These are phyloP conservation scores for Dentipellis sp. DNA, from an alignment of 768 basidiomycete species.

Conservation along the genomic window DNA sequence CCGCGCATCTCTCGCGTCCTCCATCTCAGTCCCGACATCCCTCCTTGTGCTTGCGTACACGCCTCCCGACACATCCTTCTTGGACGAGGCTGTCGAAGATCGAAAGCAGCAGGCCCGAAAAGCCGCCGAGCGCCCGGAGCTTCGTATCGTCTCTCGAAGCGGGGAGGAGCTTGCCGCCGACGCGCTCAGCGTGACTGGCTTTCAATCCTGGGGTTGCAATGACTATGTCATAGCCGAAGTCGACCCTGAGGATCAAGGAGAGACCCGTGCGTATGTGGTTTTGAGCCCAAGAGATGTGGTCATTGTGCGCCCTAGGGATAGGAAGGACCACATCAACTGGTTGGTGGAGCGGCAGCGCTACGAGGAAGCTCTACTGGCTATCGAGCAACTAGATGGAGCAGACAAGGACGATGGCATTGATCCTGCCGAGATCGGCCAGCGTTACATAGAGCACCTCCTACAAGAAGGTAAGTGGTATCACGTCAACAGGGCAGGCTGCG, in stretches of 20 bases:
- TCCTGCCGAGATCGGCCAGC: conserved; percentile 67
- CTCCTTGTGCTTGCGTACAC: conserved; percentile 87
- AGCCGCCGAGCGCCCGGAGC: conserved; percentile 84
- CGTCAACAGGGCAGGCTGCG: background rate
- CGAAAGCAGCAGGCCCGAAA: conserved; percentile 70
- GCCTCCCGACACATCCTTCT: conserved; percentile 62
- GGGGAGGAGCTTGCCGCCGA: conserved; percentile 88
- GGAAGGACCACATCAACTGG: conserved; percentile 87
- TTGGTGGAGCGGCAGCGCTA: conserved; percentile 78
- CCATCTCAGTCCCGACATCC: conserved; percentile 40
- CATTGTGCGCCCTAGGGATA: conserved; percentile 79
- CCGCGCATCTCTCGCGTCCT: conserved; percentile 17
- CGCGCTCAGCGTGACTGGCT: conserved; percentile 70
- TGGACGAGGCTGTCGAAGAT: conserved; percentile 63
- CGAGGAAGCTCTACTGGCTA: conserved; percentile 80
- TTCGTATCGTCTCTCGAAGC: conserved; percentile 80
- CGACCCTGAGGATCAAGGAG: conserved; percentile 12
- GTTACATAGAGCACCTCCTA: conserved; percentile 82
- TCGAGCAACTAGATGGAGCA: conserved; percentile 41
- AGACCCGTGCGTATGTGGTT: conserved; percentile 63
- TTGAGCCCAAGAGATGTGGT: conserved; percentile 83
- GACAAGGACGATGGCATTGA: conserved; percentile 33
- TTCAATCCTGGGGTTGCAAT: conserved; percentile 81
- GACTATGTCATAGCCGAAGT: conserved; percentile 74
- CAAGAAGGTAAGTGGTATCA: conserved; percentile 47